phyloP scores from a whole-genome alignment of 768 basidiomycete genomes.

The Lactarius sanguifluus region DNA sequence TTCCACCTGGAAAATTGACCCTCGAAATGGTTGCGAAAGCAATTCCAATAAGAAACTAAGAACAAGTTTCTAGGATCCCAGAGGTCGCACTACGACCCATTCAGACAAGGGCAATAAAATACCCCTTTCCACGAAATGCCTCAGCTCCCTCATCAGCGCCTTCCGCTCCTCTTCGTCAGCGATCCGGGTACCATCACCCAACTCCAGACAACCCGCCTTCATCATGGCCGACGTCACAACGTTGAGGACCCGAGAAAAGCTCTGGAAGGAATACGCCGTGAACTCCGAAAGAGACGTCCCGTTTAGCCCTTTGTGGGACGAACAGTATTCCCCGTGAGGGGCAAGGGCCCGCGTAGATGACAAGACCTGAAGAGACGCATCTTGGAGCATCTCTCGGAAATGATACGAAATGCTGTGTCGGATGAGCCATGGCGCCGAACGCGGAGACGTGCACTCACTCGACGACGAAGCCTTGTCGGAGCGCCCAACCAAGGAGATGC shows the following conservation, averaged over 20 bases:
- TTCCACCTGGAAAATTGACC: no score
- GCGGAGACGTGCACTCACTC: no score
- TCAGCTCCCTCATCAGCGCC: background rate
- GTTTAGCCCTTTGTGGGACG: background rate
- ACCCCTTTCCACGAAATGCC: background rate
- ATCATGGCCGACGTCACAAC: background rate
- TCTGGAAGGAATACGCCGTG: background rate
- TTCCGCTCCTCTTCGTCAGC: background rate
- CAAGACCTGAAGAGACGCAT: background rate
- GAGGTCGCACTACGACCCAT: background rate
- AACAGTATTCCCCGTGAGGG: conserved; percentile 5
- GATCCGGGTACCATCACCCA: background rate
- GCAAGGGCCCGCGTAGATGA: background rate
- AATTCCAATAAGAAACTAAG: no score
- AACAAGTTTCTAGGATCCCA: background rate
- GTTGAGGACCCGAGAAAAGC: background rate
- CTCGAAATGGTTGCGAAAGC: no score
- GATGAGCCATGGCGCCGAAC: no score
- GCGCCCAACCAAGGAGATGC: no score
- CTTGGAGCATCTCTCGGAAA: background rate
- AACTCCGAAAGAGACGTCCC: background rate
- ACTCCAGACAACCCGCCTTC: background rate
- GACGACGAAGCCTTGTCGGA: no score
- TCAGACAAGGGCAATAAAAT: background rate
- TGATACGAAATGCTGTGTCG: background rate